phyloP scores from a whole-genome alignment of 345 rosid genomes.

The Adansonia digitata region DNA sequence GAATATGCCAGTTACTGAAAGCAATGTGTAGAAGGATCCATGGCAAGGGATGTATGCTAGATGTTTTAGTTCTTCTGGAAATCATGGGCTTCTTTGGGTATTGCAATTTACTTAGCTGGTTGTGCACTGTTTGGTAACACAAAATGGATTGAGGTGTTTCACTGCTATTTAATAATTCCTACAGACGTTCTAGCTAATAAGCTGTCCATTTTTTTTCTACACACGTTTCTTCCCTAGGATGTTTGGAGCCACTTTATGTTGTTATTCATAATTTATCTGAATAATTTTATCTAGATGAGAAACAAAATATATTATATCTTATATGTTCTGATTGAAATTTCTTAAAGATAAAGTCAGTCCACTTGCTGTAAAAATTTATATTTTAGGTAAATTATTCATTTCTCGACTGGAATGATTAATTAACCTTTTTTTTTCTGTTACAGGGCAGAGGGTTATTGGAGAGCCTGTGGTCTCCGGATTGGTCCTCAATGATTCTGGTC shows the following conservation, averaged over 20 bases:
- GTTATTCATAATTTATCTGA: neutral
- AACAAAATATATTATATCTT: neutral
- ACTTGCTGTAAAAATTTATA: neutral
- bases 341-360: neutral
- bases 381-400: neutral
- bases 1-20: neutral
- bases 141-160: neutral
- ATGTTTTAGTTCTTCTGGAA: neutral
- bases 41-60: neutral
- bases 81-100: neutral
- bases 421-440: slow-evolving; percentile 26
- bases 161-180: no score
- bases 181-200: no score
- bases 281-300: neutral
- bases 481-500: slow-evolving; percentile 77
- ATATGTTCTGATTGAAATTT: neutral
- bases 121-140: neutral
- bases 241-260: neutral
- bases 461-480: slow-evolving; percentile 94
- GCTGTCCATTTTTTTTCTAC: neutral
- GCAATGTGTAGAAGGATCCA: neutral
- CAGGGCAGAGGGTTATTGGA: slow-evolving; percentile 94
- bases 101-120: neutral
- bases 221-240: neutral
- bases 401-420: slow-evolving; percentile 1